phyloP scores from a whole-genome alignment of 768 basidiomycete genomes.

The Leccinum rimulosum region DNA sequence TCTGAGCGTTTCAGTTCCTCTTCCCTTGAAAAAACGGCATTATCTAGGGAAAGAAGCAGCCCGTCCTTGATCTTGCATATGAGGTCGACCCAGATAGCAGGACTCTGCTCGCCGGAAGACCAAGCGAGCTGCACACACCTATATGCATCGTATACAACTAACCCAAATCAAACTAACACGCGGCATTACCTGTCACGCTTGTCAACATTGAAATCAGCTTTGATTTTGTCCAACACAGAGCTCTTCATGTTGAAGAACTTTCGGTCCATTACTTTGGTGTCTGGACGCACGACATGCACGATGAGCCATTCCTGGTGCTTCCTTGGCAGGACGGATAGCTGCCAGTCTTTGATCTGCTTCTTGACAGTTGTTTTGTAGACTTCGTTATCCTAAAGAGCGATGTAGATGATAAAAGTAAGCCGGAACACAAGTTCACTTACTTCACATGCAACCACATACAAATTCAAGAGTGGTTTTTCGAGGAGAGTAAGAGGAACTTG shows the following conservation, averaged over 20 bases:
- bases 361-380: slow-evolving; percentile 73
- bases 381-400: slow-evolving; percentile 51
- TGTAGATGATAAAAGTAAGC: slow-evolving; percentile 9
- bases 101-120: slow-evolving; percentile 68
- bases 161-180: slow-evolving; percentile 4
- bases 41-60: slow-evolving; percentile 79
- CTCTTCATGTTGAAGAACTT: slow-evolving; percentile 84
- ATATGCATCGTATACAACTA: slow-evolving; percentile 16
- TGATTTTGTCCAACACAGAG: slow-evolving; percentile 85
- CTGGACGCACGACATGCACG: slow-evolving; percentile 77
- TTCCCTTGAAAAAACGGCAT: slow-evolving; percentile 71
- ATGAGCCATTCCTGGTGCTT: slow-evolving; percentile 95
- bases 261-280: slow-evolving; percentile 54
- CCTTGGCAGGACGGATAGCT: slow-evolving; percentile 54
- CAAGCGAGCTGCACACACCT: slow-evolving; percentile 85
- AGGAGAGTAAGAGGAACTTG: slow-evolving; percentile 76
- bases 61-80: slow-evolving; percentile 89
- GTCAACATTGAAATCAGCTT: slow-evolving; percentile 86
- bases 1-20: slow-evolving; percentile 92
- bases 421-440: slow-evolving; percentile 41
- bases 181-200: slow-evolving; percentile 69
- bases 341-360: slow-evolving; percentile 94
- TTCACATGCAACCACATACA: slow-evolving; percentile 87
- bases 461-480: slow-evolving; percentile 82
- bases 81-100: slow-evolving; percentile 84